Evolutionary conservation across 169 alveolate species (phyloP).

Genomic region (Cryptosporidium parvum): DNA sequence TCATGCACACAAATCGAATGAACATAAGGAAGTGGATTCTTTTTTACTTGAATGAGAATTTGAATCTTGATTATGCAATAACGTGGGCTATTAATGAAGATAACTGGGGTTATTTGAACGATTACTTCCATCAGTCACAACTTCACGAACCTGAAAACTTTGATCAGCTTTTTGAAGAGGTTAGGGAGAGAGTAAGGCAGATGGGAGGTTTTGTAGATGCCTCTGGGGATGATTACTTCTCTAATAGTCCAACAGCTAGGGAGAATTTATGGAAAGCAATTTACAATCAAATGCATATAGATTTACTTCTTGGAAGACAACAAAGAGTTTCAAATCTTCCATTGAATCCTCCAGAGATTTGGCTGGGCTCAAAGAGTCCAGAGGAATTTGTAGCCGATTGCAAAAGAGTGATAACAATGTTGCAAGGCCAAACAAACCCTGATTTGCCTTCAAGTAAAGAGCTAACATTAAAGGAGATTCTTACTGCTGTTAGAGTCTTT

Average conservation of each 20-base stretch:
- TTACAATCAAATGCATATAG: conserved; percentile 60
- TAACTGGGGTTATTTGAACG: conserved; percentile 55
- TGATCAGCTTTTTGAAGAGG: conserved; percentile 40
- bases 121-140: conserved; percentile 46
- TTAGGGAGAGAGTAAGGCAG: conserved; percentile 68
- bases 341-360: conserved; percentile 48
- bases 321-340: conserved; percentile 68
- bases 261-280: conserved; percentile 69
- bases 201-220: conserved; percentile 71
- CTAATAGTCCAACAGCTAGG: conserved; percentile 9
- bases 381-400: conserved; percentile 58
- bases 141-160: conserved; percentile 63
- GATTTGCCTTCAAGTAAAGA: conserved; percentile 12
- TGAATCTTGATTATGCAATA: conserved; percentile 49
- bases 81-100: conserved; percentile 72
- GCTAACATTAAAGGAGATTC: conserved; percentile 33
- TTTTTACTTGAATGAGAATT: conserved; percentile 50
- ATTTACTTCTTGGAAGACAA: conserved; percentile 33
- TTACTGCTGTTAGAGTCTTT: conserved; percentile 37
- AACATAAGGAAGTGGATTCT: conserved; percentile 64
- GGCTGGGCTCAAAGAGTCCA: conserved; percentile 56
- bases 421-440: conserved; percentile 20
- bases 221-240: conserved; percentile 23
- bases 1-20: conserved; percentile 39
- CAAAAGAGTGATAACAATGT: conserved; percentile 38